phyloP scores from a whole-genome alignment of 495 filamentous ascomycete species.

The Penicillium desertorum region DNA sequence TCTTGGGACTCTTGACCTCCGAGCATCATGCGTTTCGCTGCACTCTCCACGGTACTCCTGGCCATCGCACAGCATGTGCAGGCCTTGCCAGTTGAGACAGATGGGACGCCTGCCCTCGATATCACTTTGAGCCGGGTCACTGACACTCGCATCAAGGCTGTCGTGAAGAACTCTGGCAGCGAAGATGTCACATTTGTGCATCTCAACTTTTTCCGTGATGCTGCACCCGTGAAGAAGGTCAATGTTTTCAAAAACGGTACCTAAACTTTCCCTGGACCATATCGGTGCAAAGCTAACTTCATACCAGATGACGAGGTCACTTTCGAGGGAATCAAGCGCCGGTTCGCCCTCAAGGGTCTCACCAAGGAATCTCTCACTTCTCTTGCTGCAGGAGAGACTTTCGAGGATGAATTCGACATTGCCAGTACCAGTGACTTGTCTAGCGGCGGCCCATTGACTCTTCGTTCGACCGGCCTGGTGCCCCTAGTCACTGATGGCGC shows the following conservation, averaged over 20 bases:
- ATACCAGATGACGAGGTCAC: slow-evolving; percentile 46
- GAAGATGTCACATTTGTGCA: slow-evolving; percentile 58
- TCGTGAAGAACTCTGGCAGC: slow-evolving; percentile 59
- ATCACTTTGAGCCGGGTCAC: slow-evolving; percentile 53
- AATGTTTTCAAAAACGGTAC: slow-evolving; percentile 52
- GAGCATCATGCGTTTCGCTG: slow-evolving; percentile 21
- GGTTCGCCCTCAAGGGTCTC: slow-evolving; percentile 46
- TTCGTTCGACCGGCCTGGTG: slow-evolving; percentile 53
- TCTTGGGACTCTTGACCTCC: neutral
- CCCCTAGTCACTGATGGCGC: slow-evolving; percentile 40
- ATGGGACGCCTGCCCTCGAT: slow-evolving; percentile 46
- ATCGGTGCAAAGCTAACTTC: neutral
- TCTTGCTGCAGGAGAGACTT: slow-evolving; percentile 55
- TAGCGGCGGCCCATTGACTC: slow-evolving; percentile 47
- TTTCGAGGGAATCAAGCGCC: slow-evolving; percentile 59
- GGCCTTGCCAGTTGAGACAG: slow-evolving; percentile 42
- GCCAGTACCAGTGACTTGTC: slow-evolving; percentile 57
- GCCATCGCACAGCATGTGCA: slow-evolving; percentile 43
- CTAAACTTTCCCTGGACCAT: slow-evolving; percentile 7
- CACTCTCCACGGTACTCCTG: slow-evolving; percentile 31
- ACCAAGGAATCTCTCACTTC: slow-evolving; percentile 52
- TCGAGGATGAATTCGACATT: slow-evolving; percentile 57
- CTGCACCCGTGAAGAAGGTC: slow-evolving; percentile 60
- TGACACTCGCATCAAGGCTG: slow-evolving; percentile 59
- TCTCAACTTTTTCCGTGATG: slow-evolving; percentile 61